phyloP scores from a whole-genome alignment of 176 grass and related monocot genomes.

The Areca catechu region DNA sequence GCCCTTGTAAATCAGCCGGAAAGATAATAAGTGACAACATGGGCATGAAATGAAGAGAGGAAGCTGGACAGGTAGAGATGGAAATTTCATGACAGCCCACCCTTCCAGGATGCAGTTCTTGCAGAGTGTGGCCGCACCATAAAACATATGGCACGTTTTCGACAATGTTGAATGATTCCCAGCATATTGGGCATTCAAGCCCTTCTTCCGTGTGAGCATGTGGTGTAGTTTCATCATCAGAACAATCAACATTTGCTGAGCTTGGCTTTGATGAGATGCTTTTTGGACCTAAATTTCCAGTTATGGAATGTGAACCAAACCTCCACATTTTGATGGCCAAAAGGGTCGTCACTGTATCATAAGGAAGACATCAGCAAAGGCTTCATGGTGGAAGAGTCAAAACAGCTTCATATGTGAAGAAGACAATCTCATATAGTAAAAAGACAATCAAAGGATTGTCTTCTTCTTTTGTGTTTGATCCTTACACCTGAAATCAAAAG shows the following conservation, averaged over 20 bases:
- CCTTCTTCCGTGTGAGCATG: constrained; percentile 5
- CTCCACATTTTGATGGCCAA: constrained; percentile 2
- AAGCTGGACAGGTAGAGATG: constrained; percentile 14
- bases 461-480: too few species aligned
- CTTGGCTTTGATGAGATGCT: neutral
- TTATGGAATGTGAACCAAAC: constrained; percentile 14
- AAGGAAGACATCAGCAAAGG: neutral
- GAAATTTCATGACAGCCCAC: constrained; percentile 17
- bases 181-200: constrained; percentile 19
- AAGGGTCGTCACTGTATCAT: too few species aligned
- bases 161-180: constrained; percentile 14
- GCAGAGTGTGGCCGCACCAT: constrained; percentile 22
- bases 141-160: constrained; percentile 15
- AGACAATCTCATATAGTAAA: too few species aligned
- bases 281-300: constrained; percentile 6
- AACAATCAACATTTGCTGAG: constrained; percentile 1
- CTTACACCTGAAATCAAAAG: too few species aligned
- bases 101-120: constrained; percentile 12
- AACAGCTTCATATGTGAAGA: neutral
- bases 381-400: neutral
- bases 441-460: too few species aligned
- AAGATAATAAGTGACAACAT: constrained; percentile 13
- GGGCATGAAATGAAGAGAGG: constrained; percentile 23
- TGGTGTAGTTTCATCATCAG: constrained; percentile 13
- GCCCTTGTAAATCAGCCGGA: constrained; percentile 14